Percentiles rank a stretch among this genome's conserved stretches.
phyloP scores from a whole-genome alignment of 148 eudicot species.

The Cornus controversa region DNA sequence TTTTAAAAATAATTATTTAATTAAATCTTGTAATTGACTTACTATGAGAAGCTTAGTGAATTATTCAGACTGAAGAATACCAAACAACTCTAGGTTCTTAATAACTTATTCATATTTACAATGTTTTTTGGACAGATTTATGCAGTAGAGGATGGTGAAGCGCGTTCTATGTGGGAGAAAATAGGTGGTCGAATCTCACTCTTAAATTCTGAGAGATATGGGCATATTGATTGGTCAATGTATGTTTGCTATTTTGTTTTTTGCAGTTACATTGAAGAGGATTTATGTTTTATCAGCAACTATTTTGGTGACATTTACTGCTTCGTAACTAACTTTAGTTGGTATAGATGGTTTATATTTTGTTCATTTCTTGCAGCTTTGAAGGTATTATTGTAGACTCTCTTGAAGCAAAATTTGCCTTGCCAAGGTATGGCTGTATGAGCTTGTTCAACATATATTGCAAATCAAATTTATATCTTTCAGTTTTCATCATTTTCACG shows the following conservation, averaged over 20 bases:
- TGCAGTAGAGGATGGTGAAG: conserved; percentile 69
- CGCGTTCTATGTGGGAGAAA: conserved; percentile 67
- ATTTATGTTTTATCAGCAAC: conserved; percentile 17
- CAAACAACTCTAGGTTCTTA: too few species aligned
- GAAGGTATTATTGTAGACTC: conserved; percentile 88
- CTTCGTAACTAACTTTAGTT: conserved; percentile 5
- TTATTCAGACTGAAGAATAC: too few species aligned
- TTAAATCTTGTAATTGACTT: not conserved
- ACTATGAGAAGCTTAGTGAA: conserved; percentile 1
- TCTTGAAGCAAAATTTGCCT: conserved; percentile 69
- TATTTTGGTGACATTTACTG: not conserved
- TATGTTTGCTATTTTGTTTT: conserved; percentile 52
- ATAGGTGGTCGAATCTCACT: conserved; percentile 72
- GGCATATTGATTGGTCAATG: conserved; percentile 86
- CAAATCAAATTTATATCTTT: not conserved
- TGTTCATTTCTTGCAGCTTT: conserved; percentile 52
- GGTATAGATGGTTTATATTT: conserved; percentile 19
- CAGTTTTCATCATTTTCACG: not conserved
- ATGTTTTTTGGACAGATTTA: conserved; percentile 52
- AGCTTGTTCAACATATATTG: not conserved
- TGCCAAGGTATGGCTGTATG: conserved; percentile 56
- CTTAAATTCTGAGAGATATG: conserved; percentile 58
- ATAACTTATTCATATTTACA: not conserved
- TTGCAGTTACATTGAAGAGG: conserved; percentile 17
- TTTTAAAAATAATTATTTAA: not conserved